These are phyloP conservation scores for Apiotrichum gracile DNA, from an alignment of 1,284 basidiomycete species.

Conservation along the genomic window DNA sequence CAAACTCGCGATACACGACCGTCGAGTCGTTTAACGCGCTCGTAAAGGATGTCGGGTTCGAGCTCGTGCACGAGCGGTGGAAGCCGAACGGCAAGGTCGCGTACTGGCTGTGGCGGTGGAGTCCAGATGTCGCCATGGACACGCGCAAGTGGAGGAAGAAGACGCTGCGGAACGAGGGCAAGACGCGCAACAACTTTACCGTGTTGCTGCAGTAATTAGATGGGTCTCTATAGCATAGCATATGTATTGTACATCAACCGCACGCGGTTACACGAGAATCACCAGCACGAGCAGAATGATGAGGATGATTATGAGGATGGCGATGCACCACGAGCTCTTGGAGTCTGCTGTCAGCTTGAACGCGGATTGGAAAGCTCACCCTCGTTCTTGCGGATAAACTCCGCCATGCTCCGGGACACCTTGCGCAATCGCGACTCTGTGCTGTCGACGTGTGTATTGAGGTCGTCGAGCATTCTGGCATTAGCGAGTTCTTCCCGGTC, in stretches of 20 bases:
- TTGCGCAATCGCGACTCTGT: slow-evolving; percentile 64
- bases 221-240: background rate
- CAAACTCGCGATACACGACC: slow-evolving; percentile 74
- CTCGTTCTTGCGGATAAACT: slow-evolving; percentile 76
- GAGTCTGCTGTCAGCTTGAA: slow-evolving; percentile 51
- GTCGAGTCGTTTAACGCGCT: slow-evolving; percentile 56
- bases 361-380: slow-evolving; percentile 49
- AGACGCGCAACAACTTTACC: slow-evolving; percentile 74
- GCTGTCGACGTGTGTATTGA: slow-evolving; percentile 66
- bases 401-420: slow-evolving; percentile 67
- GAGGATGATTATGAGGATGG: slow-evolving; percentile 53
- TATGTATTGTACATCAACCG: background rate
- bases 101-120: slow-evolving; percentile 44
- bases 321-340: slow-evolving; percentile 66
- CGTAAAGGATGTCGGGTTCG: slow-evolving; percentile 62
- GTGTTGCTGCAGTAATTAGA: slow-evolving; percentile 22
- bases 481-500: background rate
- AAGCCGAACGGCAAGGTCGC: slow-evolving; percentile 47
- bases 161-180: slow-evolving; percentile 56
- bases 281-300: slow-evolving; percentile 53
- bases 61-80: slow-evolving; percentile 57
- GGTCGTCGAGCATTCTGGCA: slow-evolving; percentile 70
- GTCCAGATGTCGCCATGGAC: background rate
- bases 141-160: slow-evolving; percentile 51
- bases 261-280: slow-evolving; percentile 47